Percentiles rank a stretch among this genome's conserved stretches.
Conservation (phyloP, 495 filamentous ascomycete species). For the Daldinia loculata region DNA sequence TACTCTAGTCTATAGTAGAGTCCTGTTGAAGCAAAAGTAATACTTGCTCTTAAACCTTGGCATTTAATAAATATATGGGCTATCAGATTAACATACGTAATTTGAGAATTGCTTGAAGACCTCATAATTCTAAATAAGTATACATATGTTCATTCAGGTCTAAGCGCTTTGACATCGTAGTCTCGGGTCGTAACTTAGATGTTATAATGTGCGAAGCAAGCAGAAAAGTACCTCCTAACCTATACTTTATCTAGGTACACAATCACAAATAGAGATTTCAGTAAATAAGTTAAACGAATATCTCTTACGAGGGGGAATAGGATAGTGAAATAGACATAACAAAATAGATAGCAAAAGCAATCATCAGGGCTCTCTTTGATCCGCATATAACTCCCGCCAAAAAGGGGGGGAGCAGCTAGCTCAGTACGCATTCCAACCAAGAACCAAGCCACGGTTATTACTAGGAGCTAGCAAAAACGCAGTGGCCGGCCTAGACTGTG, state of each 20-base stretch:
- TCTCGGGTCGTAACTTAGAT: too few species aligned
- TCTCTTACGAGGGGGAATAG: too few species aligned
- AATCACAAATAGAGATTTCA: too few species aligned
- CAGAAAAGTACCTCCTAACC: too few species aligned
- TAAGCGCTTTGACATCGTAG: too few species aligned
- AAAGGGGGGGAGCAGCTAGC: conserved; percentile 14
- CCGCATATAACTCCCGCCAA: conserved; percentile 46
- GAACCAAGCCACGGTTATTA: conserved; percentile 47
- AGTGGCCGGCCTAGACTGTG: conserved; percentile 12
- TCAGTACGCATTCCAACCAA: conserved; percentile 44
- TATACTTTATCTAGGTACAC: too few species aligned
- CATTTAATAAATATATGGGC: neutral
- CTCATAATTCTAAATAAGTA: too few species aligned
- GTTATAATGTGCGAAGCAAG: too few species aligned
- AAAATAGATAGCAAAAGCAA: conserved; percentile 24
- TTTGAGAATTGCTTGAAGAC: too few species aligned
- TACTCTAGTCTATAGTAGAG: neutral
- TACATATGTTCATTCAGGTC: too few species aligned
- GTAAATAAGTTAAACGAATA: too few species aligned
- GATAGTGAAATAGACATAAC: neutral
- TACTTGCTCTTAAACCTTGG: neutral
- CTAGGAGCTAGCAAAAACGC: conserved; percentile 41
- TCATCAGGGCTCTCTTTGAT: conserved; percentile 66
- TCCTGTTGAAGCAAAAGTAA: neutral
- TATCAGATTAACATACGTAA: too few species aligned